Evolutionary conservation across 169 alveolate genomes (phyloP).

Genomic region (Cryptosporidium baileyi): DNA sequence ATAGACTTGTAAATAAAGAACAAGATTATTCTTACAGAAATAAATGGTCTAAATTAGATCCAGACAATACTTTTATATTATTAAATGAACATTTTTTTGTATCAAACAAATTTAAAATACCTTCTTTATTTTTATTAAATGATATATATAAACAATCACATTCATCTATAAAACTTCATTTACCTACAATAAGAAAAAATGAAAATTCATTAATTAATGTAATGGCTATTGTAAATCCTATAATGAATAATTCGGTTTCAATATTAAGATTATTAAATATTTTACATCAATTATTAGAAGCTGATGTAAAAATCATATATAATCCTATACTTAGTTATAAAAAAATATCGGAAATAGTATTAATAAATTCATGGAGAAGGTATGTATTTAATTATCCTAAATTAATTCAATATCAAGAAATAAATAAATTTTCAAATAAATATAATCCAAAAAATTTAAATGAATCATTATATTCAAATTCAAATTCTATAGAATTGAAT

Average conservation of each 20-base stretch:
- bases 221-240: conserved; percentile 35
- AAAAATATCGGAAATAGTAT: background rate
- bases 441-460: background rate
- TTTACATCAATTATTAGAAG: conserved; percentile 29
- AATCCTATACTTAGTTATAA: conserved; percentile 18
- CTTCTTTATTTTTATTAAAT: background rate
- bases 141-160: conserved; percentile 4
- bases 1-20: background rate
- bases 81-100: background rate
- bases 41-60: background rate
- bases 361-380: conserved; percentile 38
- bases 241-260: background rate
- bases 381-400: conserved; percentile 62
- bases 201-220: background rate
- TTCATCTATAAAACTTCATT: background rate
- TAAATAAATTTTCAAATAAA: background rate
- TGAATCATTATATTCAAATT: conserved; percentile 7
- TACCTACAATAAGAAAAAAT: background rate
- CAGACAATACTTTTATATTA: conserved; percentile 7
- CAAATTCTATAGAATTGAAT: background rate
- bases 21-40: background rate
- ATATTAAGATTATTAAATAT: conserved; percentile 9
- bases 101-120: background rate
- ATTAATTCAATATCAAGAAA: background rate
- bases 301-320: conserved; percentile 14